These are phyloP conservation scores for Orbilia ellipsospora DNA, from an alignment of 2,329 filamentous ascomycete species.

Conservation along the genomic window DNA sequence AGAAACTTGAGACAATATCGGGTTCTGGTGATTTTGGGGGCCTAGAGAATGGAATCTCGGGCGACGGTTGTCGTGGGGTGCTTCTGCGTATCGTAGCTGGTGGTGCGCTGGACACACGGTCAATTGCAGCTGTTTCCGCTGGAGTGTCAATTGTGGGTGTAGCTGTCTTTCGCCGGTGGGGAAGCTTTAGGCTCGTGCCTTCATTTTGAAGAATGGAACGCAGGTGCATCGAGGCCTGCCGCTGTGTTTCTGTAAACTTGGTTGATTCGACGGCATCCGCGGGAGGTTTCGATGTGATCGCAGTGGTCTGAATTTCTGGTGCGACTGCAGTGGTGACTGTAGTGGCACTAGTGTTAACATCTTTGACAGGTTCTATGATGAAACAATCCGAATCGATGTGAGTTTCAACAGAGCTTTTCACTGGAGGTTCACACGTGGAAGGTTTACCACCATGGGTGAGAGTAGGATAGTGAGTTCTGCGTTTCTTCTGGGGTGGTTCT, in stretches of 20 bases:
- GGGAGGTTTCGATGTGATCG: no score
- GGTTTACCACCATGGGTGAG: not conserved
- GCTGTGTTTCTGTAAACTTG: no score
- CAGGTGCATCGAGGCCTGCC: no score
- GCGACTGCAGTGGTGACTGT: no score
- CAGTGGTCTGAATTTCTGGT: no score
- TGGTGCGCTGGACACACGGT: not conserved
- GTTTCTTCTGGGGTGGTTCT: slow-evolving; percentile 13
- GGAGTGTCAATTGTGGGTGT: no score
- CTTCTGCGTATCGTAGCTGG: not conserved
- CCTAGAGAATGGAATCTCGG: not conserved
- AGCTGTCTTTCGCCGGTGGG: no score
- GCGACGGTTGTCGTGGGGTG: not conserved
- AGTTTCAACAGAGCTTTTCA: not conserved
- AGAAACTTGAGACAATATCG: not conserved
- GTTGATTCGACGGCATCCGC: no score
- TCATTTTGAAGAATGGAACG: no score
- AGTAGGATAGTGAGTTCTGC: not conserved
- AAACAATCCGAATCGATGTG: slow-evolving; percentile 5
- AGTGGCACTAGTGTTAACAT: not conserved
- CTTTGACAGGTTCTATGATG: not conserved
- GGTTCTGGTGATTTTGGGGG: not conserved
- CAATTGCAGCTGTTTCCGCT: no score
- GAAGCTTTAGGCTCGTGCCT: no score
- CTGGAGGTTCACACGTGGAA: not conserved